Percentiles rank a stretch among this genome's conserved stretches.
These are phyloP conservation scores for Sporothrix brasiliensis DNA, from an alignment of 2,329 filamentous ascomycete species.

Conservation along the genomic window DNA sequence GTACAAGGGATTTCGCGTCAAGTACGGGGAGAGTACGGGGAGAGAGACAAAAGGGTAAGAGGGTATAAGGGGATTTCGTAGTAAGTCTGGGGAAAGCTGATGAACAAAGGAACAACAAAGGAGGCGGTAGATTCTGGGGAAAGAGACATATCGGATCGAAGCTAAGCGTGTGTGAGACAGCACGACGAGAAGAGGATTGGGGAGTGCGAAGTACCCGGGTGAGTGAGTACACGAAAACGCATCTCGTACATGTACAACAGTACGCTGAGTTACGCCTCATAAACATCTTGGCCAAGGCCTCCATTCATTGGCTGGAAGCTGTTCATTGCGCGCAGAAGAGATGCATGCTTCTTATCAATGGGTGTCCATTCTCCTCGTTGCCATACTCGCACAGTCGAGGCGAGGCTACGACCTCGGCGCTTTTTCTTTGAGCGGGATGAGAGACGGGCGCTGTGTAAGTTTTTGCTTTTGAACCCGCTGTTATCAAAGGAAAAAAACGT, in stretches of 20 bases:
- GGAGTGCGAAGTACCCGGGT: background rate
- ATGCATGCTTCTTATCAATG: constrained; percentile 10
- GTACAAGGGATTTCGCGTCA: background rate
- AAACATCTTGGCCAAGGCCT: too few relatives aligned
- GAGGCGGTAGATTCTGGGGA: background rate
- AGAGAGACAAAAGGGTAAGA: too few relatives aligned
- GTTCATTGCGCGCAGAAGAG: background rate
- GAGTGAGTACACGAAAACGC: background rate
- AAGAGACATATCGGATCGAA: background rate
- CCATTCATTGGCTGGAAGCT: background rate
- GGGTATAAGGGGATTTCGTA: background rate
- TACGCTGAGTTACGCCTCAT: background rate
- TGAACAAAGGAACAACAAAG: background rate
- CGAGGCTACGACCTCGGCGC: constrained; percentile 11
- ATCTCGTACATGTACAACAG: background rate
- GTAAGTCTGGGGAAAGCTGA: background rate
- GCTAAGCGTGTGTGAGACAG: background rate
- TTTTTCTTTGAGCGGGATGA: background rate
- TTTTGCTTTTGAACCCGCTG: background rate
- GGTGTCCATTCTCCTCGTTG: background rate
- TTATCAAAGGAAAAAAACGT: constrained; percentile 17
- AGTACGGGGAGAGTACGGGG: too few relatives aligned
- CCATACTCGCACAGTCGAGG: background rate
- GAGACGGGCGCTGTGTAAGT: background rate
- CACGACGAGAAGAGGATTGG: background rate